Evolutionary conservation across 176 grass and related monocot species (phyloP).

Genomic region (Oryza australiensis): DNA sequence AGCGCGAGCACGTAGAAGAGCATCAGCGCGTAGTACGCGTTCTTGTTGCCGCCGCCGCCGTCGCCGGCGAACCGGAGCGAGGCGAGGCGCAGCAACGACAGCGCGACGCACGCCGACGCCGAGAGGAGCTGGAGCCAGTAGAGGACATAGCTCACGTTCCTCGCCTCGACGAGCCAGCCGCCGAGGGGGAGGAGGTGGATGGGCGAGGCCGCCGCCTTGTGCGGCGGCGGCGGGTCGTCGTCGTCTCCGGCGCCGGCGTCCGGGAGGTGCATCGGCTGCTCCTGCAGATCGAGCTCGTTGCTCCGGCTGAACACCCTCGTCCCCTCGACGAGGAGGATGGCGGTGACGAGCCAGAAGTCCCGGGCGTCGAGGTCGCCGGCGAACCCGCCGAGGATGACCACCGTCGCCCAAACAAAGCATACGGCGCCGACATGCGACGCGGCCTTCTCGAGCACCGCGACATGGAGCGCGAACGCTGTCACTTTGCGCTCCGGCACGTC

Average conservation of each 20-base stretch:
- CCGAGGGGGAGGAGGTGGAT: conserved; percentile 16
- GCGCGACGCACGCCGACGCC: conserved; percentile 30
- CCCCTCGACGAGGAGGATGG: conserved; percentile 15
- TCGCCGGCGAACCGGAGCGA: conserved; percentile 22
- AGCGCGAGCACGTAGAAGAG: conserved; percentile 37
- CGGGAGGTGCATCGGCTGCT: conserved; percentile 12
- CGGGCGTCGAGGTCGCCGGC: not conserved
- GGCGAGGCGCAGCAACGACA: conserved; percentile 32
- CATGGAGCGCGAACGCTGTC: not conserved
- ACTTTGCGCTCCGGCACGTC: too few species aligned
- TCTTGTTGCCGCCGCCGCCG: not conserved
- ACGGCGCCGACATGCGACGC: not conserved
- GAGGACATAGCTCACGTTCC: conserved; percentile 14
- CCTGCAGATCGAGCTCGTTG: conserved; percentile 37
- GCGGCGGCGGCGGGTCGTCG: not conserved
- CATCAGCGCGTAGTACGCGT: not conserved
- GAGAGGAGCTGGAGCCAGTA: conserved; percentile 44
- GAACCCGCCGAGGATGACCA: not conserved
- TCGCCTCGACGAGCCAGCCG: conserved; percentile 17
- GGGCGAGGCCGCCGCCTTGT: not conserved
- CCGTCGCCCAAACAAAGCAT: too few species aligned
- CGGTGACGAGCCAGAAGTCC: conserved; percentile 29
- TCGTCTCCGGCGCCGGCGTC: not conserved
- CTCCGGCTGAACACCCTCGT: conserved; percentile 39
- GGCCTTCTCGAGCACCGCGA: not conserved